phyloP scores from a whole-genome alignment of 345 rosid genomes.

The Draba incana region DNA sequence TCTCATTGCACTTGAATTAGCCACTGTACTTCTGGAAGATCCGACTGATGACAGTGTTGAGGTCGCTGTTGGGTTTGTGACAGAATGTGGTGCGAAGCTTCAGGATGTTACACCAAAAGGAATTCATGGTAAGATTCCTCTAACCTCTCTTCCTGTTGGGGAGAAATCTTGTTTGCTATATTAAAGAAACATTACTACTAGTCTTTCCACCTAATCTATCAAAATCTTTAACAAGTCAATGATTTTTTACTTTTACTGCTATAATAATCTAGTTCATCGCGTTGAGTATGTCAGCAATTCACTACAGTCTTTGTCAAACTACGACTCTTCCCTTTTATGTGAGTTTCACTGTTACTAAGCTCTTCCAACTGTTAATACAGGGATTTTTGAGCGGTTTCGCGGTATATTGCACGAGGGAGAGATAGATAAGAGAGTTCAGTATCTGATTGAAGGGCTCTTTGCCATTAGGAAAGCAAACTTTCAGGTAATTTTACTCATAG shows the following conservation, averaged over 20 bases:
- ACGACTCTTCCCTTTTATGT: neutral
- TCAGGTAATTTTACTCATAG: slow-evolving; percentile 54
- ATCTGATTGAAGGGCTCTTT: slow-evolving; percentile 84
- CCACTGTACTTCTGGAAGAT: slow-evolving; percentile 67
- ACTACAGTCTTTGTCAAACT: neutral
- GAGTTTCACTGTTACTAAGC: slow-evolving; percentile 16
- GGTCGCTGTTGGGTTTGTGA: slow-evolving; percentile 92
- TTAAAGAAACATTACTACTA: slow-evolving; percentile 4
- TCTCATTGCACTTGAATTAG: slow-evolving; percentile 82
- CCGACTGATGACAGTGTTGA: slow-evolving; percentile 96
- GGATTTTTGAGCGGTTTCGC: slow-evolving; percentile 91
- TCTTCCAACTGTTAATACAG: slow-evolving; percentile 45
- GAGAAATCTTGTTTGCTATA: neutral
- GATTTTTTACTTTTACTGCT: neutral
- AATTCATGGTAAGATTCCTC: slow-evolving; percentile 58
- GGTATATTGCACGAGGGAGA: slow-evolving; percentile 98
- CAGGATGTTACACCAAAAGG: slow-evolving; percentile 93
- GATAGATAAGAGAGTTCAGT: slow-evolving; percentile 92
- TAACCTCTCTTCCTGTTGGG: slow-evolving; percentile 15
- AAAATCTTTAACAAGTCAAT: neutral
- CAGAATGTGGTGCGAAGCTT: slow-evolving; percentile 89
- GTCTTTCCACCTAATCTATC: slow-evolving; percentile 6
- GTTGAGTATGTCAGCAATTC: slow-evolving; percentile 1
- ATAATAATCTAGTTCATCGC: slow-evolving; percentile 14
- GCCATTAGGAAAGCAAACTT: slow-evolving; percentile 89